phyloP scores from a whole-genome alignment of 345 rosid species.

The Gynandropsis gynandra region DNA sequence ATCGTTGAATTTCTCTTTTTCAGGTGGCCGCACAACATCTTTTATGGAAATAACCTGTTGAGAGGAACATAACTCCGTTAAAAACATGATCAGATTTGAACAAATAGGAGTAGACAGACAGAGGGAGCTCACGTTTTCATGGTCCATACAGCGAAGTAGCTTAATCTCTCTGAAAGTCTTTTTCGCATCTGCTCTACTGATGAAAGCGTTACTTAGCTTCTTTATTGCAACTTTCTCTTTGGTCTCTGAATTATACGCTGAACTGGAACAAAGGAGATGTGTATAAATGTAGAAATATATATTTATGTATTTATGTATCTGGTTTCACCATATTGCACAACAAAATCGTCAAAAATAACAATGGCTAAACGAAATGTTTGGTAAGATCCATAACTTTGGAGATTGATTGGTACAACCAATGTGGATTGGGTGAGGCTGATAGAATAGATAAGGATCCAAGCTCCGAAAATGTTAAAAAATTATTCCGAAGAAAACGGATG shows the following conservation, averaged over 20 bases:
- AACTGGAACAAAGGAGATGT: constrained; percentile 30
- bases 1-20: constrained; percentile 40
- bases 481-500: not conserved
- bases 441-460: not conserved
- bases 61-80: not conserved
- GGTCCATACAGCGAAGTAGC: constrained; percentile 53
- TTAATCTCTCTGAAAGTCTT: constrained; percentile 50
- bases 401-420: too few species aligned
- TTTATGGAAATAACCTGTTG: constrained; percentile 39
- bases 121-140: constrained; percentile 23
- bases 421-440: too few species aligned
- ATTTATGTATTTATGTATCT: too few species aligned
- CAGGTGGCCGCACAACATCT: constrained; percentile 51
- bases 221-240: constrained; percentile 48
- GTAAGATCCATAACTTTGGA: too few species aligned
- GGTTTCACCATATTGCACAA: not conserved
- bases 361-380: too few species aligned
- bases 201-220: constrained; percentile 55
- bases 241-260: constrained; percentile 49
- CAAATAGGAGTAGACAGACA: not conserved
- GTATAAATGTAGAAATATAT: too few species aligned
- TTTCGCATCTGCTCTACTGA: constrained; percentile 50
- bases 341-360: not conserved
- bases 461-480: not conserved
- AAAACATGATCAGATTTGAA: not conserved